Evolutionary conservation across 2,329 filamentous ascomycete species (phyloP).

Genomic region (Paecilomyces sp.): DNA sequence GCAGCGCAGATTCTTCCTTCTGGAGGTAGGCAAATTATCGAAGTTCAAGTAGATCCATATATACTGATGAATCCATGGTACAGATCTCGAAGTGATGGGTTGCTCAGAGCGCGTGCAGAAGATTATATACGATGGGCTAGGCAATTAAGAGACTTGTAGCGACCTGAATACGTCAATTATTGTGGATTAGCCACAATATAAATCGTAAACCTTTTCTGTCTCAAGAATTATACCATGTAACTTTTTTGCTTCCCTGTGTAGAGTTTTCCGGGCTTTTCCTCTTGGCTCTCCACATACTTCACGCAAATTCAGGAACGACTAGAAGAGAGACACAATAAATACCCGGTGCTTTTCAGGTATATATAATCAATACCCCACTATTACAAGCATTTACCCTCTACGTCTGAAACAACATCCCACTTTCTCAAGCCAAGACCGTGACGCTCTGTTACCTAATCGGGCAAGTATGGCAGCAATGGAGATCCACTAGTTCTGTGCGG

Average conservation of each 20-base stretch:
- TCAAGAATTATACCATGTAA: neutral
- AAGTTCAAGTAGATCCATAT: neutral
- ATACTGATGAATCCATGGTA: neutral
- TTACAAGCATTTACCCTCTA: no score
- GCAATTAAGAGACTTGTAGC: neutral
- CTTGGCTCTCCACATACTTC: neutral
- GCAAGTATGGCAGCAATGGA: neutral
- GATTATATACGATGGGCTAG: neutral
- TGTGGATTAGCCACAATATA: no score
- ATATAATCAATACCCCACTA: no score
- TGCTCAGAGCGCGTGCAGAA: neutral
- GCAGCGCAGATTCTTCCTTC: conserved; percentile 46
- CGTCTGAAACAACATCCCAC: no score
- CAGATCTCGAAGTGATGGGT: neutral
- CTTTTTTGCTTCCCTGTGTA: no score
- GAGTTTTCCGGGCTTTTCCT: no score
- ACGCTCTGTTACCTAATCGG: neutral
- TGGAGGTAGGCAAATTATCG: conserved; percentile 11
- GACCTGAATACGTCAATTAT: no score
- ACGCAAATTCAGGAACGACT: no score
- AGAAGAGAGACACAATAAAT: no score
- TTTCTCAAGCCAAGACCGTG: no score
- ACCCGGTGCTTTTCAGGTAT: no score
- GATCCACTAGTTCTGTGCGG: neutral
- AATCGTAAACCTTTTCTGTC: neutral